A percentile compares a stretch with the other conserved stretches of the same genome.
phyloP scores from a whole-genome alignment of 2,329 filamentous ascomycete genomes.

The Neurospora crassa region DNA sequence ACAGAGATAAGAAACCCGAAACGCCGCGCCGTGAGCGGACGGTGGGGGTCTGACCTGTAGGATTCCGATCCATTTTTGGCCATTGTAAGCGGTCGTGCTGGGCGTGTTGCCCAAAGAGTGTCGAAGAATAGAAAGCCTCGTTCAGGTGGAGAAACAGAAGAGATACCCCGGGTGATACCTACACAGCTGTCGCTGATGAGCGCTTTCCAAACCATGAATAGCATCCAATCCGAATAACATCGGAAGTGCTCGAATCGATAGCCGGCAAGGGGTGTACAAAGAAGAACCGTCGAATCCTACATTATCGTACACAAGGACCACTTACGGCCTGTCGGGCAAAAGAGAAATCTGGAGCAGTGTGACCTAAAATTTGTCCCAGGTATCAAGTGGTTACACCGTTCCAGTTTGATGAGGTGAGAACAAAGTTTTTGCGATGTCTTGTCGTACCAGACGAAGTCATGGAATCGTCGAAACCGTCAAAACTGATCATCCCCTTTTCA shows the following conservation, averaged over 20 bases:
- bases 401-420: not conserved
- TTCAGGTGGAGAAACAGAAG: not conserved
- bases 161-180: not conserved
- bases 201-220: not conserved
- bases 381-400: not conserved
- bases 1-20: conserved; percentile 11
- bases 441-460: not conserved
- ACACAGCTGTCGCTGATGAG: not conserved
- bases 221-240: not conserved
- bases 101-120: not conserved
- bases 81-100: not conserved
- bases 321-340: not conserved
- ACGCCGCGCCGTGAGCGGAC: not conserved
- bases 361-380: not conserved
- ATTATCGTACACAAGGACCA: not conserved
- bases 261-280: not conserved
- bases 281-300: not conserved
- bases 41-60: conserved; percentile 9
- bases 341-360: not conserved
- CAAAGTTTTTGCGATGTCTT: not conserved
- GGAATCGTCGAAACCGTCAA: not conserved
- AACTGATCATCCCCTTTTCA: not conserved
- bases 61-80: conserved; percentile 3
- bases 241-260: too few species aligned
- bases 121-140: not conserved